Percentiles rank a stretch among this genome's conserved stretches.
Conservation (phyloP, 2,329 filamentous ascomycete genomes). For the Aspergillus sp. region DNA sequence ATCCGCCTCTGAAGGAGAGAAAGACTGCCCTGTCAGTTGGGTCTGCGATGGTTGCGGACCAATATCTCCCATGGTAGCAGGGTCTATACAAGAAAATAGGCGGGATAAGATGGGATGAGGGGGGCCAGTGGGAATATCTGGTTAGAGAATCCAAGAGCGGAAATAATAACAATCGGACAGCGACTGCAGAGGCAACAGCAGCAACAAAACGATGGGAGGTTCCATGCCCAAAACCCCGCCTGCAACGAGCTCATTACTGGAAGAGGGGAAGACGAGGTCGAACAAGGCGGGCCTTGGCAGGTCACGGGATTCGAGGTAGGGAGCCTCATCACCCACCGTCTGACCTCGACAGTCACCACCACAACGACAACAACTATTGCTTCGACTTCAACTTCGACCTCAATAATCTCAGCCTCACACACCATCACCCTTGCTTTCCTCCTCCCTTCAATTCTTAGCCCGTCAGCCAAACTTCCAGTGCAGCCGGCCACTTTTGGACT, state of each 20-base stretch:
- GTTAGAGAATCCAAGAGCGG: background rate
- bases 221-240: background rate
- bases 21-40: background rate
- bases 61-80: constrained; percentile 26
- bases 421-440: too few relatives aligned
- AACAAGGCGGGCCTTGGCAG: constrained; percentile 6
- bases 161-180: constrained; percentile 5
- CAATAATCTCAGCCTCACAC: too few relatives aligned
- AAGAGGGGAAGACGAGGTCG: background rate
- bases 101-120: too few relatives aligned
- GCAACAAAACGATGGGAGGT: too few relatives aligned
- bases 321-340: background rate
- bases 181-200: constrained; percentile 1
- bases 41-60: constrained; percentile 9
- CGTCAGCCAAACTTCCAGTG: too few relatives aligned
- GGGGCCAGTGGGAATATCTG: background rate
- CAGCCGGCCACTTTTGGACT: too few relatives aligned
- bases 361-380: too few relatives aligned
- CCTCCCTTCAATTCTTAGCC: too few relatives aligned
- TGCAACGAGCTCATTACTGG: background rate
- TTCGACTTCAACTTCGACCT: too few relatives aligned
- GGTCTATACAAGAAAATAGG: background rate
- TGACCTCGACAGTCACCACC: too few relatives aligned
- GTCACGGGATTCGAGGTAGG: constrained; percentile 6
- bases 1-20: constrained; percentile 11